A percentile compares a stretch with the other conserved stretches of the same genome.
phyloP scores from a whole-genome alignment of 805 yeast genomes.

The Ogataea thermomethanolica region DNA sequence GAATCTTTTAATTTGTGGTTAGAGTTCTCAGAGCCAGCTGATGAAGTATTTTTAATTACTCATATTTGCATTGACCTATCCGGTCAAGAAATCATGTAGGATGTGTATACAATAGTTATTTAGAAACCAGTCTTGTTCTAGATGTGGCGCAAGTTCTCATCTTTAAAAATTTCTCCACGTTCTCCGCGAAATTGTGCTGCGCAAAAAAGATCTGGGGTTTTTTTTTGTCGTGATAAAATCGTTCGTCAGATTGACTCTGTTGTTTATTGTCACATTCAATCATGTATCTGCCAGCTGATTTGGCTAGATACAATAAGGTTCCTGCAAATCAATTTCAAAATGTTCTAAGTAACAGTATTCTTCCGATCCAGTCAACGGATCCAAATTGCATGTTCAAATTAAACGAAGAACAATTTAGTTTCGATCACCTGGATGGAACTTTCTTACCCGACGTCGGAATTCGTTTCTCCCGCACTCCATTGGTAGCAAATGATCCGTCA shows the following conservation, averaged over 20 bases:
- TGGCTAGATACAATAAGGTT: conserved; percentile 24
- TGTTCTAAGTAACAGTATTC: conserved; percentile 28
- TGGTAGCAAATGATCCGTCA: conserved; percentile 40
- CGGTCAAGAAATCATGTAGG: too few relatives aligned
- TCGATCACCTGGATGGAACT: conserved; percentile 31
- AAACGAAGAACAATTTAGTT: conserved; percentile 30
- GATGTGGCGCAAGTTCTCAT: too few relatives aligned
- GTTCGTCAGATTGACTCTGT: too few relatives aligned
- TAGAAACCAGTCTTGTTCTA: too few relatives aligned
- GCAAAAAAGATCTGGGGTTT: background rate
- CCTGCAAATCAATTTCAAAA: conserved; percentile 27
- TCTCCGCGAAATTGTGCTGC: background rate
- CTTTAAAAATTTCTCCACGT: background rate
- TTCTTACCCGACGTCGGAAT: conserved; percentile 32
- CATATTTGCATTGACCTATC: too few relatives aligned
- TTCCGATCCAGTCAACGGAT: conserved; percentile 35
- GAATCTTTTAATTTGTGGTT: too few relatives aligned
- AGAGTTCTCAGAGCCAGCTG: too few relatives aligned
- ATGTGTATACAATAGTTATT: too few relatives aligned
- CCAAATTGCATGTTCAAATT: conserved; percentile 31
- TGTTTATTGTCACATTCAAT: too few relatives aligned
- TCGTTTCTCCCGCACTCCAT: conserved; percentile 36
- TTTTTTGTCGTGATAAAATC: background rate
- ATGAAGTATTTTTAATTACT: too few relatives aligned
- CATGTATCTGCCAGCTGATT: conserved; percentile 34